Evolutionary conservation across 2,329 filamentous ascomycete genomes (phyloP).

Genomic region (Calonectria ilicicola): DNA sequence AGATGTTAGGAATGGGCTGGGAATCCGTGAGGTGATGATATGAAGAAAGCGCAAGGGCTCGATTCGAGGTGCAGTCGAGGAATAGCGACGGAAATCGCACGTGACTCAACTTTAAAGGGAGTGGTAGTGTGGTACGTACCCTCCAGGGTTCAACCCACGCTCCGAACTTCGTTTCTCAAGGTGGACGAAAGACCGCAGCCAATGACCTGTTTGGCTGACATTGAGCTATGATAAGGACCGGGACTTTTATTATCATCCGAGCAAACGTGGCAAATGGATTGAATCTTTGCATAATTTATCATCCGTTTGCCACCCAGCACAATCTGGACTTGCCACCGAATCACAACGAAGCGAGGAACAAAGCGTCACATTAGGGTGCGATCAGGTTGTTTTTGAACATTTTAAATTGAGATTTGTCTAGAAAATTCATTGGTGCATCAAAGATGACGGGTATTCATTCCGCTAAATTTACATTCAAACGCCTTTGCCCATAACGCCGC

Average conservation of each 20-base stretch:
- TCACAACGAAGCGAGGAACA: background rate
- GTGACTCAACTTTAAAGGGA: conserved; percentile 19
- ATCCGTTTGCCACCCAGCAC: background rate
- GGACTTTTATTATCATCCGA: background rate
- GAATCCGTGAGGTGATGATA: conserved; percentile 6
- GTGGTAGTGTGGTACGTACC: conserved; percentile 33
- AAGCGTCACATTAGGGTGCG: background rate
- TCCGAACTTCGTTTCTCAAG: background rate
- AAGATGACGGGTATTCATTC: conserved; percentile 37
- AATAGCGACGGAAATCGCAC: conserved; percentile 18
- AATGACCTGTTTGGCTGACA: background rate
- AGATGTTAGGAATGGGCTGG: conserved; percentile 4
- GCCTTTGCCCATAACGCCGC: conserved; percentile 30
- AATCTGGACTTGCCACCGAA: background rate
- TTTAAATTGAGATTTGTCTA: conserved; percentile 12
- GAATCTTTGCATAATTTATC: background rate
- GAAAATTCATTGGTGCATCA: conserved; percentile 18
- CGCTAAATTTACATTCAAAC: conserved; percentile 26
- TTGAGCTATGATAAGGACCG: background rate
- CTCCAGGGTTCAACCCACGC: background rate
- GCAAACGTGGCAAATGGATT: background rate
- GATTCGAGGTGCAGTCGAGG: conserved; percentile 20
- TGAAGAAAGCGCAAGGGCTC: conserved; percentile 7
- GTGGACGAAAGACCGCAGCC: background rate
- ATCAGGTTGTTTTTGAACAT: background rate